Evolutionary conservation across 1,139 yeast genomes (phyloP).

Genomic region (Saccharomycopsis hybrid): DNA sequence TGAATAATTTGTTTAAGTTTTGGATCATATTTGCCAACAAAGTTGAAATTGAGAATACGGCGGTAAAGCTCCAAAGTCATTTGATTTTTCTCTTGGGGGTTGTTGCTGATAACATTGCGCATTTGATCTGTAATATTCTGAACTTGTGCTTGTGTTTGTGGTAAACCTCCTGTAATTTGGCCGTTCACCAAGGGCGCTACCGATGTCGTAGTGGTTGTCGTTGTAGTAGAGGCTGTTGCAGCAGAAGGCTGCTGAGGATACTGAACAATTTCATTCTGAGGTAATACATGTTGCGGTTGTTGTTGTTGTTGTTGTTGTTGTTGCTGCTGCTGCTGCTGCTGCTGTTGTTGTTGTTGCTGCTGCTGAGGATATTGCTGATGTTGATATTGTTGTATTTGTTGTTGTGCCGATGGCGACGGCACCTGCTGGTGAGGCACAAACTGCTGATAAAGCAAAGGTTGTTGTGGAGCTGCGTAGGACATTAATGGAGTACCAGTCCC

Average conservation of each 20-base stretch:
- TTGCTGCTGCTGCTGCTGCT: background rate
- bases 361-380: background rate
- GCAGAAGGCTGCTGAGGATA: no score
- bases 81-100: slow-evolving; percentile 9
- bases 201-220: no score
- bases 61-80: slow-evolving; percentile 47
- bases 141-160: slow-evolving; percentile 1
- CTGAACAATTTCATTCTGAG: background rate
- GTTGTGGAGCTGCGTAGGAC: background rate
- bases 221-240: no score
- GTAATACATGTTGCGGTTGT: background rate
- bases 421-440: background rate
- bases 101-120: background rate
- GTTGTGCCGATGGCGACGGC: background rate
- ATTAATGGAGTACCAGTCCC: background rate
- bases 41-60: slow-evolving; percentile 71
- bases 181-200: no score
- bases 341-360: background rate
- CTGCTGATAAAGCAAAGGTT: background rate
- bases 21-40: slow-evolving; percentile 80
- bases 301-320: background rate
- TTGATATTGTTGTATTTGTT: background rate
- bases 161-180: background rate
- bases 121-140: background rate
- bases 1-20: slow-evolving; percentile 65